These are phyloP conservation scores for Davidsoniella eucalypti DNA, from an alignment of 2,329 filamentous ascomycete genomes.

Conservation along the genomic window DNA sequence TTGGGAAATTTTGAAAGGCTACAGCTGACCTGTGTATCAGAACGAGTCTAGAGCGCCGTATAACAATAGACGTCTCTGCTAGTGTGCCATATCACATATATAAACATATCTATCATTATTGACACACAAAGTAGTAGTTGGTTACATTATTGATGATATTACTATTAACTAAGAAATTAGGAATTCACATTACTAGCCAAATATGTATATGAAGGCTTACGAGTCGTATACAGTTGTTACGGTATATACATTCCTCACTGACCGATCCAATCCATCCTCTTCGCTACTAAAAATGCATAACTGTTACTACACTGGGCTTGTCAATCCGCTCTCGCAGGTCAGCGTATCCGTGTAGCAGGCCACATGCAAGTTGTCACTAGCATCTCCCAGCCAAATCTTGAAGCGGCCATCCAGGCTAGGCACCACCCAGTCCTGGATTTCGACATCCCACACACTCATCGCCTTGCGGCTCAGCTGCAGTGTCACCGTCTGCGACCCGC, in stretches of 20 bases:
- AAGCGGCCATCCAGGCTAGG: slow-evolving; percentile 23
- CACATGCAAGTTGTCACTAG: slow-evolving; percentile 21
- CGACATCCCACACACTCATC: slow-evolving; percentile 55
- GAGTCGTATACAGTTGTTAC: no score
- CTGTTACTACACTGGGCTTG: slow-evolving; percentile 3
- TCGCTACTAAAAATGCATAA: no score
- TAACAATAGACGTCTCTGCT: background rate
- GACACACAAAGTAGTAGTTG: no score
- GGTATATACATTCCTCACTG: no score
- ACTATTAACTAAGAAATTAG: no score
- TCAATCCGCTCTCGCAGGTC: slow-evolving; percentile 17
- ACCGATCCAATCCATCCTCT: no score
- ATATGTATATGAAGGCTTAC: background rate
- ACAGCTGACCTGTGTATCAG: background rate
- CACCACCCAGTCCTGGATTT: slow-evolving; percentile 50
- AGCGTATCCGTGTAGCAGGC: slow-evolving; percentile 19
- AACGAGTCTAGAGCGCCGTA: no score
- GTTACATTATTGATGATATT: no score
- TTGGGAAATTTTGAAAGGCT: background rate
- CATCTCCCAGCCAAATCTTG: slow-evolving; percentile 24
- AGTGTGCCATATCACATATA: slow-evolving; percentile 4
- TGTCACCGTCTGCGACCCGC: slow-evolving; percentile 34
- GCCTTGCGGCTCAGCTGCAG: slow-evolving; percentile 50
- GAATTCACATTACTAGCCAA: no score
- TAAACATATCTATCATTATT: no score